Conservation (phyloP, 805 yeast species). For the Spathaspora passalidarum region DNA sequence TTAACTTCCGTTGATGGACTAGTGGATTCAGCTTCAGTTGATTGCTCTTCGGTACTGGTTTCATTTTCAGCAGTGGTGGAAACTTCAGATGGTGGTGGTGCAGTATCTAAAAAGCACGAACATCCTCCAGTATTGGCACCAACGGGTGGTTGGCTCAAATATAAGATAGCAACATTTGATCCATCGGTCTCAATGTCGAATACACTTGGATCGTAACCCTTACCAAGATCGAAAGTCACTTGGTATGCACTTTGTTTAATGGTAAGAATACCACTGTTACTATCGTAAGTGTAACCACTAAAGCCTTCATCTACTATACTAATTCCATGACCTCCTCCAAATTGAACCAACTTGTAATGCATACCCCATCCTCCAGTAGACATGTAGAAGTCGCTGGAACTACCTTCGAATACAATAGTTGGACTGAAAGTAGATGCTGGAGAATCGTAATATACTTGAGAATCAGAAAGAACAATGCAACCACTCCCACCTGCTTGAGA, state of each 20-base stretch:
- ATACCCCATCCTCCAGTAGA: background rate
- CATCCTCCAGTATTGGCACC: background rate
- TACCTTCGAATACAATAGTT: background rate
- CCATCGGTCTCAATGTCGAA: conserved; percentile 3
- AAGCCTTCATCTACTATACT: background rate
- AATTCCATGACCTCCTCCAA: background rate
- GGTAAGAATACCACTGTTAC: conserved; percentile 2
- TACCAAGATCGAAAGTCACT: conserved; percentile 3
- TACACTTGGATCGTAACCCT: background rate
- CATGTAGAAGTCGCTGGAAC: background rate
- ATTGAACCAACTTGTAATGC: background rate
- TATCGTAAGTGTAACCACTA: background rate
- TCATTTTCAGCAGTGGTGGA: background rate
- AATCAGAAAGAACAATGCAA: background rate
- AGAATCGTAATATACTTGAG: background rate
- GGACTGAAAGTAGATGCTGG: background rate
- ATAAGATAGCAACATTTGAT: background rate
- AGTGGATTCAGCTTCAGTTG: too few species aligned
- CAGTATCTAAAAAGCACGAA: background rate
- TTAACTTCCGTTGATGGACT: too few species aligned
- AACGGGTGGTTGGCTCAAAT: background rate
- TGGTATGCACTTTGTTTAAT: background rate
- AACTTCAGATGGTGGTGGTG: background rate
- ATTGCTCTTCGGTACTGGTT: background rate
- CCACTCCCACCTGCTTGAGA: background rate